phyloP scores from a whole-genome alignment of 179 eudicot species.

The Silene noctiflora region DNA sequence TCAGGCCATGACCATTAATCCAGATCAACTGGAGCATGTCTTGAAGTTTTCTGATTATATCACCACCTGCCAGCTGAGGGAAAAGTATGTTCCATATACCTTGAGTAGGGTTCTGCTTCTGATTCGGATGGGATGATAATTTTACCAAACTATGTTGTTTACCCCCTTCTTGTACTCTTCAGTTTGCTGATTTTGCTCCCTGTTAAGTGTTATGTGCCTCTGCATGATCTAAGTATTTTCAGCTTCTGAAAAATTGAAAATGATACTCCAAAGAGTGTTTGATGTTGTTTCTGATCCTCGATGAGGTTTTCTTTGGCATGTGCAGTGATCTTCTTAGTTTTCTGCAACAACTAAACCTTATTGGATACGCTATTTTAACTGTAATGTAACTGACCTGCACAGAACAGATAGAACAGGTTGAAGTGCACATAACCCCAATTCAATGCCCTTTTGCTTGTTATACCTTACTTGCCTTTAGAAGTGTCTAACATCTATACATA shows the following conservation, averaged over 20 bases:
- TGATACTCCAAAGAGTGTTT: background rate
- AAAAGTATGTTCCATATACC: slow-evolving; percentile 51
- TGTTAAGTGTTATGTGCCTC: background rate
- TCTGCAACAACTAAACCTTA: background rate
- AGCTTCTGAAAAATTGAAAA: background rate
- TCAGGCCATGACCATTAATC: slow-evolving; percentile 68
- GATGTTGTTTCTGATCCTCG: slow-evolving; percentile 2
- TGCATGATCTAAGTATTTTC: background rate
- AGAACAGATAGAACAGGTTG: background rate
- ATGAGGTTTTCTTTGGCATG: background rate
- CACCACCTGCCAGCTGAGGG: slow-evolving; percentile 59
- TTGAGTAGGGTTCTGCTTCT: background rate
- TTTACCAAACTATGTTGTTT: background rate
- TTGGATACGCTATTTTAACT: background rate
- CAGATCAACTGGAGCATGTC: slow-evolving; percentile 65
- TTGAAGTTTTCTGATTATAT: slow-evolving; percentile 63
- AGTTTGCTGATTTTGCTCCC: background rate
- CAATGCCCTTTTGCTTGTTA: no score
- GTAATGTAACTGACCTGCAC: slow-evolving; percentile 1
- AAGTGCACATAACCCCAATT: background rate
- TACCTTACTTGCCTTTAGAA: no score
- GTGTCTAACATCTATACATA: no score
- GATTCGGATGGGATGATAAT: background rate
- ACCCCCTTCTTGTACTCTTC: background rate
- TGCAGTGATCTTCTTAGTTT: background rate